phyloP scores from a whole-genome alignment of 1,284 basidiomycete species.

The Lignosus rhinocerotis region DNA sequence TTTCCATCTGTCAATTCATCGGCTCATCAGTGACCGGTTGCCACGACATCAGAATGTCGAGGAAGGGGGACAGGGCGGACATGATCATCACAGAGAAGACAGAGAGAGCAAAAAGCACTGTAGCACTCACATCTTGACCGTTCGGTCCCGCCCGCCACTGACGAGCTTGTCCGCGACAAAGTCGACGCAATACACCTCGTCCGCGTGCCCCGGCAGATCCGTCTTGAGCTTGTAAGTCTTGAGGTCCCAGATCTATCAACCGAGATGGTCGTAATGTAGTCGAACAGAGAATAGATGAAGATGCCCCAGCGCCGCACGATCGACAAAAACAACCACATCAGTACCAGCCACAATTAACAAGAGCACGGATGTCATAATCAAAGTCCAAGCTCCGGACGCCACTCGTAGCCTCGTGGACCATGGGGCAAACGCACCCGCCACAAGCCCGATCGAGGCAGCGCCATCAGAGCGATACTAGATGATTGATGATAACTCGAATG shows the following conservation, averaged over 20 bases:
- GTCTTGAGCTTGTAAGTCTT: slow-evolving; percentile 93
- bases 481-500: too few relatives aligned
- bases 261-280: too few relatives aligned
- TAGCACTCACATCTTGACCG: slow-evolving; percentile 67
- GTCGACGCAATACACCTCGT: slow-evolving; percentile 99
- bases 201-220: slow-evolving; percentile 94
- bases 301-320: neutral
- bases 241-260: slow-evolving; percentile 84
- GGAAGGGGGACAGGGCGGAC: too few relatives aligned
- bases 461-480: neutral
- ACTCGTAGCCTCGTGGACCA: neutral
- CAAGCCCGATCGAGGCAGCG: neutral
- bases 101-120: neutral
- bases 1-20: neutral
- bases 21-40: neutral
- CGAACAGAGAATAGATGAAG: too few relatives aligned
- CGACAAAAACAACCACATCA: neutral
- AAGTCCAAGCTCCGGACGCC: neutral
- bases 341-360: too few relatives aligned
- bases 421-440: neutral
- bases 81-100: neutral
- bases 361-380: too few relatives aligned
- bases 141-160: slow-evolving; percentile 82
- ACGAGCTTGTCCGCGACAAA: slow-evolving; percentile 98
- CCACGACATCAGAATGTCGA: neutral